phyloP scores from a whole-genome alignment of 495 filamentous ascomycete species.

The Jackrogersella minutella region DNA sequence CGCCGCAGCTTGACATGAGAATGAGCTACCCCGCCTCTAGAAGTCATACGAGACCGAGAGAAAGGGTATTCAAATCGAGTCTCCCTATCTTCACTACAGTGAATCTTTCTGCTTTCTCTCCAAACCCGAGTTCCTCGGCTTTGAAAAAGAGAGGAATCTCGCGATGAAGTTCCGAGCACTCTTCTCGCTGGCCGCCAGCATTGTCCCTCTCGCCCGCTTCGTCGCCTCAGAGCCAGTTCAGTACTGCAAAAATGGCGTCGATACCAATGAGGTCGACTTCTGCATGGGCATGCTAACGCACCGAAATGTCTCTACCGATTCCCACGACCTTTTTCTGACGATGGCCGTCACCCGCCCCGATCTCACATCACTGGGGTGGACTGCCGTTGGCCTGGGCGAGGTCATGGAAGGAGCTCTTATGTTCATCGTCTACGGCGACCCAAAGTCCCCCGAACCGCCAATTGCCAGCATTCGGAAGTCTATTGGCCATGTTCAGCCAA shows the following conservation, averaged over 20 bases:
- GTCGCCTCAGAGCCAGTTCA: slow-evolving; percentile 2
- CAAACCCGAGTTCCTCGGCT: background rate
- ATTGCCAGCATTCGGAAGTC: slow-evolving; percentile 17
- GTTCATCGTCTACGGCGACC: slow-evolving; percentile 15
- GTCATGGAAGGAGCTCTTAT: slow-evolving; percentile 13
- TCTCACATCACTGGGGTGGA: slow-evolving; percentile 2
- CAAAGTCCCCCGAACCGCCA: background rate
- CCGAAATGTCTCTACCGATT: background rate
- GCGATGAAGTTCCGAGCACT: background rate
- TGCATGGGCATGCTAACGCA: slow-evolving; percentile 16
- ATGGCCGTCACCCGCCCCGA: slow-evolving; percentile 1
- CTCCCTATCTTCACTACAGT: background rate
- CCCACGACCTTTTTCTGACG: slow-evolving; percentile 1
- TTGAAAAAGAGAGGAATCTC: background rate
- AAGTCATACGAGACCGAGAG: background rate
- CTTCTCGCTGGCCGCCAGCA: background rate
- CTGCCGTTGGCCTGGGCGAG: slow-evolving; percentile 4
- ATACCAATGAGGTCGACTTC: background rate
- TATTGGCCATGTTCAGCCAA: slow-evolving; percentile 5
- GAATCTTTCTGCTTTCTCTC: background rate
- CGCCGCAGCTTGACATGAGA: background rate
- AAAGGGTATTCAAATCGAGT: background rate
- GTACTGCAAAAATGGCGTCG: slow-evolving; percentile 5
- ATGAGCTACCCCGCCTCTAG: background rate
- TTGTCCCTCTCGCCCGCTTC: background rate